phyloP scores from a whole-genome alignment of 345 rosid genomes.

The Dovyalis caffra region DNA sequence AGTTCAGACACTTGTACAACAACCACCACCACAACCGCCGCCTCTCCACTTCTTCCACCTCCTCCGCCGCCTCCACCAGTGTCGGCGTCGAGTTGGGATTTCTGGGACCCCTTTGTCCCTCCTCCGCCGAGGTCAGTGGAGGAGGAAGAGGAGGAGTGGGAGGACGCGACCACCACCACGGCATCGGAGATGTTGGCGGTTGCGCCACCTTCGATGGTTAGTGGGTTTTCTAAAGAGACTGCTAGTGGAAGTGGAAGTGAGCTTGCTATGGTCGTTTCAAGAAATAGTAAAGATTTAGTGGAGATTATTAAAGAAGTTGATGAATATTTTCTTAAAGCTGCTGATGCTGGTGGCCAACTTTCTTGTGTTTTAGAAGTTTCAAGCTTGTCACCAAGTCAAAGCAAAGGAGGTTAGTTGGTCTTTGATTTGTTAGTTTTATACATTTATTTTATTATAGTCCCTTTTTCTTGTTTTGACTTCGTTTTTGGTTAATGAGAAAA shows the following conservation, averaged over 20 bases:
- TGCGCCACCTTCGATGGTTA: conserved; percentile 51
- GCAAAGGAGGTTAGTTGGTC: conserved; percentile 49
- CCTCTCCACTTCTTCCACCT: conserved; percentile 40
- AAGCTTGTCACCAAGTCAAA: conserved; percentile 39
- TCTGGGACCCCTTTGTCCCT: conserved; percentile 86
- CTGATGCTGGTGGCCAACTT: conserved; percentile 67
- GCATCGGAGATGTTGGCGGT: conserved; percentile 30
- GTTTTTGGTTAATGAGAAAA: conserved; percentile 14
- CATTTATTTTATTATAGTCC: neutral
- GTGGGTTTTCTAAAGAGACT: conserved; percentile 62
- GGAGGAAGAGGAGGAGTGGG: conserved; percentile 85
- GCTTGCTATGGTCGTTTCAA: conserved; percentile 79
- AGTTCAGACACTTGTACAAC: conserved; percentile 78
- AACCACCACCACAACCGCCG: conserved; percentile 14
- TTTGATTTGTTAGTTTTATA: neutral
- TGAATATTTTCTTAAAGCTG: conserved; percentile 81
- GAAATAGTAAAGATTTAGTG: conserved; percentile 73
- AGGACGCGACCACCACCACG: conserved; percentile 39
- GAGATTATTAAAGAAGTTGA: conserved; percentile 92
- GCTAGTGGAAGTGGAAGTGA: conserved; percentile 52
- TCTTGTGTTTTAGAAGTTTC: conserved; percentile 70
- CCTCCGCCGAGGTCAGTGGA: conserved; percentile 39
- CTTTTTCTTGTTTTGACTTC: neutral
- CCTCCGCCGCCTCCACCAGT: conserved; percentile 80
- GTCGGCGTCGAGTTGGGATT: conserved; percentile 76